These are phyloP conservation scores for Hemileccinum impolitum DNA, from an alignment of 768 basidiomycete species.

Conservation along the genomic window DNA sequence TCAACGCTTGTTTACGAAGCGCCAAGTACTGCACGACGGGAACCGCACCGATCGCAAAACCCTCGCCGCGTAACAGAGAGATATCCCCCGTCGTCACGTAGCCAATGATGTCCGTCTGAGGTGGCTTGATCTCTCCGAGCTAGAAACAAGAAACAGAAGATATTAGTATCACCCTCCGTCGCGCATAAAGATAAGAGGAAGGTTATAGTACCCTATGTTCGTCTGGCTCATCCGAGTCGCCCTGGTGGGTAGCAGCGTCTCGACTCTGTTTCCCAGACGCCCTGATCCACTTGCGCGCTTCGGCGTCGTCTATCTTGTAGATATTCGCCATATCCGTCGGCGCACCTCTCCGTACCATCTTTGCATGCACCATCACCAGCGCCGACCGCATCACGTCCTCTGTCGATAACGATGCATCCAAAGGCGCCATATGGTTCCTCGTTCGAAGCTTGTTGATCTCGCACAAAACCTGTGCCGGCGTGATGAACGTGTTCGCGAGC, in stretches of 20 bases:
- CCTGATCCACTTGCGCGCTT: constrained; percentile 48
- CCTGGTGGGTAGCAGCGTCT: constrained; percentile 10
- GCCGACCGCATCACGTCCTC: constrained; percentile 55
- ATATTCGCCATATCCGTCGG: constrained; percentile 75
- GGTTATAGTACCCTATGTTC: constrained; percentile 28
- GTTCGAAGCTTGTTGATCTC: constrained; percentile 58
- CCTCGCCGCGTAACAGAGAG: constrained; percentile 75
- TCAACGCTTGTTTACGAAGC: constrained; percentile 47
- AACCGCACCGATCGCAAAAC: constrained; percentile 74
- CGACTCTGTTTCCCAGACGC: constrained; percentile 21
- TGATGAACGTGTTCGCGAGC: constrained; percentile 42
- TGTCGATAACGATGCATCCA: constrained; percentile 33
- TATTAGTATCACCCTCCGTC: not conserved
- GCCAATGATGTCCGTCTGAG: constrained; percentile 57
- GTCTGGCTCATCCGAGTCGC: constrained; percentile 17
- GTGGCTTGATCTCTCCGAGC: constrained; percentile 45
- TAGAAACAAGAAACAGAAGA: constrained; percentile 19
- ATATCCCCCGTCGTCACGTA: constrained; percentile 82
- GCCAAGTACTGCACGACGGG: constrained; percentile 52
- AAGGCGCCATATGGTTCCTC: constrained; percentile 47
- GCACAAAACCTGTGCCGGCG: constrained; percentile 42
- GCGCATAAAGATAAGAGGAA: too few species aligned
- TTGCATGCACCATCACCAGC: constrained; percentile 63
- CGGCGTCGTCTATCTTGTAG: constrained; percentile 57
- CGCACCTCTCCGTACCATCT: constrained; percentile 61